Evolutionary conservation across 495 filamentous ascomycete species (phyloP).

Genomic region (Amniculicola lignicola): DNA sequence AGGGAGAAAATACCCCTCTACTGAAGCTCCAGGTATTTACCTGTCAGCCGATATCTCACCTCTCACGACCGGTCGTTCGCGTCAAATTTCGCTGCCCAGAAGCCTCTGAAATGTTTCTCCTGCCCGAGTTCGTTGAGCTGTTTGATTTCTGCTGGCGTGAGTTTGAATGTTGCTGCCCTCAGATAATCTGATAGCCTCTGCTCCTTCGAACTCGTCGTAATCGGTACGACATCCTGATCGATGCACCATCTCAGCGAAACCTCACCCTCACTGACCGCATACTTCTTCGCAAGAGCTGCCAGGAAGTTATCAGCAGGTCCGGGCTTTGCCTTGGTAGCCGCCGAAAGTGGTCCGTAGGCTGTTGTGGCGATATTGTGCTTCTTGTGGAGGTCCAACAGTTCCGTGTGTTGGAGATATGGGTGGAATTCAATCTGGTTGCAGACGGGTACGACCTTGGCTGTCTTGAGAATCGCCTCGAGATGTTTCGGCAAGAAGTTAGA

Average conservation of each 20-base stretch:
- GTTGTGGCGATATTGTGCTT: constrained; percentile 64
- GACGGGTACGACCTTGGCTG: constrained; percentile 60
- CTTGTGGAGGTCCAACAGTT: constrained; percentile 63
- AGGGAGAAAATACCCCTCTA: no score
- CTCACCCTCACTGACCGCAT: constrained; percentile 67
- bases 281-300: constrained; percentile 65
- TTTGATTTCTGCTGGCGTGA: constrained; percentile 68
- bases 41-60: neutral
- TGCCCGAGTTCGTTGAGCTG: constrained; percentile 59
- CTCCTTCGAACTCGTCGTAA: constrained; percentile 76
- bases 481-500: constrained; percentile 72
- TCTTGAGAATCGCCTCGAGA: constrained; percentile 64
- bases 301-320: constrained; percentile 68
- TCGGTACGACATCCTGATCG: constrained; percentile 70
- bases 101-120: constrained; percentile 67
- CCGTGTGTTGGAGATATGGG: constrained; percentile 75
- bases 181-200: constrained; percentile 65
- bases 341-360: constrained; percentile 67
- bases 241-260: constrained; percentile 73
- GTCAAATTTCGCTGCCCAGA: constrained; percentile 61
- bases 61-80: constrained; percentile 53
- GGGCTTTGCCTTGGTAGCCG: constrained; percentile 59
- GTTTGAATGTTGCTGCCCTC: constrained; percentile 60
- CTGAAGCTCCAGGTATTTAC: no score
- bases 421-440: constrained; percentile 91